Base-by-base conservation (phyloP, 352 stramenopile genomes). In the Globisporangium cederbergense region DNA sequence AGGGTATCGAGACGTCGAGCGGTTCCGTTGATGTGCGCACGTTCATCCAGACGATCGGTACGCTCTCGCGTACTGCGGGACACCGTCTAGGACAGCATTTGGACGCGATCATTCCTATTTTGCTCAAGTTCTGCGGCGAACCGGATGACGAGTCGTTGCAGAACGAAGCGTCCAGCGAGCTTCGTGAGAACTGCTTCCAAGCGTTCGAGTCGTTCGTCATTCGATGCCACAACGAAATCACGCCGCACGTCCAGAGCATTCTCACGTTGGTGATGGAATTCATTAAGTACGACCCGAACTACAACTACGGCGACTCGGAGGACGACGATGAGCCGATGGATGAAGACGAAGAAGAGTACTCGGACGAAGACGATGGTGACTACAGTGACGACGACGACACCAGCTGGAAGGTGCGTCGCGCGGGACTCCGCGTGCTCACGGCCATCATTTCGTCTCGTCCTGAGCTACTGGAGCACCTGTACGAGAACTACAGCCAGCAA, bases 271-370 rank as follows among this genome's bases (percentile, higher is more conserved):
- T 87, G 16, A 86, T 97, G 63, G 80, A 85, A 22, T 99, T 98
- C 68, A 97, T 98, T 79, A 96, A 90, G 65, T 99, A 98, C 74
- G 97, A 99, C 70, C 97, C 97, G 0, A 99, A 99, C 75, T 99
- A 99, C 80, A 97, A 94, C 68, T 99, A 99, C 63, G 96, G 92
- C 22, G 90, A 97, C 60, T 95, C 93, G 28, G 91, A 97, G 22
- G 90, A 98, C 36, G 89, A 95, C 66, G 92, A 91, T 38, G 90
- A 93, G 54, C 77, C 82, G 13, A 88, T 91, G 58, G 89, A 96
- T 40, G 86, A 96, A 14, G 88, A 96, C 22, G 84, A 92, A 14
- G 88, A 94, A 36, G 78, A 89, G 55, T 93, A 87, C 59, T 88
- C 83, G 40, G 75, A 84, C 22, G 86, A 95, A 10, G 81, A 85